Conservation (phyloP, 495 filamentous ascomycete species). For the Podospora australis region DNA sequence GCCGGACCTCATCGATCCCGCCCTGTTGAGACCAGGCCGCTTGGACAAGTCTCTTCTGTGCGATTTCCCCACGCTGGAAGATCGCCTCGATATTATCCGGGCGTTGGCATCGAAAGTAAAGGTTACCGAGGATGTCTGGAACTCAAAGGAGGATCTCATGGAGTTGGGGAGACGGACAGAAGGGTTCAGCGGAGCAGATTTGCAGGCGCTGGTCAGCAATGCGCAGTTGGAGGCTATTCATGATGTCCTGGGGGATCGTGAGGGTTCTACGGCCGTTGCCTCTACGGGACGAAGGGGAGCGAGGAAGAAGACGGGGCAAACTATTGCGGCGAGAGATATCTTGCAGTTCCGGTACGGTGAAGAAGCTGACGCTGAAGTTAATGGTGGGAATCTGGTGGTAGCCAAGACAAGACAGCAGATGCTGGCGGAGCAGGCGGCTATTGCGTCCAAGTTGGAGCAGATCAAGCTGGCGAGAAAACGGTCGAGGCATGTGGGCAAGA, state of each 20-base stretch:
- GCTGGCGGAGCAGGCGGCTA: conserved; percentile 62
- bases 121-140: conserved; percentile 54
- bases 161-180: conserved; percentile 74
- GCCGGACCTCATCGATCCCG: conserved; percentile 92
- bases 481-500: conserved; percentile 48
- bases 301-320: conserved; percentile 23
- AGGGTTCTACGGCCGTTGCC: conserved; percentile 8
- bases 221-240: conserved; percentile 96
- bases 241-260: conserved; percentile 68
- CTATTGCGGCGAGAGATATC: conserved; percentile 46
- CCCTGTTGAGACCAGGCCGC: conserved; percentile 78
- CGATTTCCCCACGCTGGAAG: conserved; percentile 70
- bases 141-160: conserved; percentile 40
- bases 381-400: conserved; percentile 26
- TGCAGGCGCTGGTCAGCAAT: conserved; percentile 92
- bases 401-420: conserved; percentile 31
- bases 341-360: conserved; percentile 78
- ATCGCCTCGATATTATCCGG: conserved; percentile 79
- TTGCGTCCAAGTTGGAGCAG: conserved; percentile 65
- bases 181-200: conserved; percentile 90
- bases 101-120: conserved; percentile 75
- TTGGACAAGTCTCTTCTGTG: conserved; percentile 88
- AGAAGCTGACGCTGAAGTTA: conserved; percentile 40
- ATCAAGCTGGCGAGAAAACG: conserved; percentile 63
- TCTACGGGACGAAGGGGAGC: background rate